phyloP scores from a whole-genome alignment of 208 protist genomes.

The Blastocrithidia nonstop region DNA sequence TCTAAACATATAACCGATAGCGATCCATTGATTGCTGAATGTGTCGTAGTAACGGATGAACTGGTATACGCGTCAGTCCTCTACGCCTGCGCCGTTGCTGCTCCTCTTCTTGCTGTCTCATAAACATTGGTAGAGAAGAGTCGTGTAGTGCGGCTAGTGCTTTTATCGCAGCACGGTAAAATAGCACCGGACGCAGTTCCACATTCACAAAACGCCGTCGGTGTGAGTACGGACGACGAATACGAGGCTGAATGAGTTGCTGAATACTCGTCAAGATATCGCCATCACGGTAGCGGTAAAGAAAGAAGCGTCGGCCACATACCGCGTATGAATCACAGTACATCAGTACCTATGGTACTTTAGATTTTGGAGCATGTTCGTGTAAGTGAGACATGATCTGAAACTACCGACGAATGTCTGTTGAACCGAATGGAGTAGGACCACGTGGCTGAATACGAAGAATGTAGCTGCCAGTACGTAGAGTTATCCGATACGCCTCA shows the following conservation, averaged over 20 bases:
- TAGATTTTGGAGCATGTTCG: slow-evolving; percentile 16
- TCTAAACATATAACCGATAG: slow-evolving; percentile 8
- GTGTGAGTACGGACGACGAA: slow-evolving; percentile 53
- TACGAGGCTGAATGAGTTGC: slow-evolving; percentile 49
- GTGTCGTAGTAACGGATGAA: slow-evolving; percentile 23
- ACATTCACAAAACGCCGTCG: slow-evolving; percentile 33
- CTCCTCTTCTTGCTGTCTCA: slow-evolving; percentile 22
- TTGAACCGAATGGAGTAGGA: slow-evolving; percentile 22
- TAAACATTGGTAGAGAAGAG: slow-evolving; percentile 25
- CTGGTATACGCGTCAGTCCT: slow-evolving; percentile 2
- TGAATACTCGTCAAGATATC: slow-evolving; percentile 23
- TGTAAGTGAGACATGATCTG: slow-evolving; percentile 50
- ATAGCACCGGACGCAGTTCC: slow-evolving; percentile 36
- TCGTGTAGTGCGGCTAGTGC: slow-evolving; percentile 32
- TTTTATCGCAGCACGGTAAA: slow-evolving; percentile 30
- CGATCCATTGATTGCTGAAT: slow-evolving; percentile 23
- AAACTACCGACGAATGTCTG: slow-evolving; percentile 49
- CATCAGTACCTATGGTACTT: slow-evolving; percentile 29
- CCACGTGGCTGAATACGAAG: slow-evolving; percentile 56
- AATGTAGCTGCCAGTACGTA: slow-evolving; percentile 56
- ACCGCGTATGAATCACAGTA: slow-evolving; percentile 60
- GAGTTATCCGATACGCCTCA: slow-evolving; percentile 50
- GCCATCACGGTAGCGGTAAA: slow-evolving; percentile 47
- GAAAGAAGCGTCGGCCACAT: slow-evolving; percentile 50
- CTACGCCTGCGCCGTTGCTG: slow-evolving; percentile 12